These are phyloP conservation scores for Trichoderma cornu-damae DNA, from an alignment of 2,329 filamentous ascomycete species.

Conservation along the genomic window DNA sequence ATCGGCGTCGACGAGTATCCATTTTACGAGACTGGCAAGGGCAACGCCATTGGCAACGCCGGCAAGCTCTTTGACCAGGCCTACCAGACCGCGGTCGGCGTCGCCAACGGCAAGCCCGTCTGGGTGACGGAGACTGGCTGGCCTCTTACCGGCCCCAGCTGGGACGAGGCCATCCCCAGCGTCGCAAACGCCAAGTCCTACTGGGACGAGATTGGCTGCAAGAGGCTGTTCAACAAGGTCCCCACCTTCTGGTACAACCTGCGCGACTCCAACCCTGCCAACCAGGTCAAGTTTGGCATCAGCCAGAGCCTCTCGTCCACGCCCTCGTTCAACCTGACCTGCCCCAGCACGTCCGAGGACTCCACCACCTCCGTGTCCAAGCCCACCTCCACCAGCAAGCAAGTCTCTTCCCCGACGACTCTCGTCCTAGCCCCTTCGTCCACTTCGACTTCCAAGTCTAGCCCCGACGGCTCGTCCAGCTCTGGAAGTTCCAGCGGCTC, in stretches of 20 bases:
- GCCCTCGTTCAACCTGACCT: slow-evolving; percentile 50
- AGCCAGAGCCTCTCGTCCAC: slow-evolving; percentile 49
- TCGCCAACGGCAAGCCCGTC: slow-evolving; percentile 49
- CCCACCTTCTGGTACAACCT: slow-evolving; percentile 60
- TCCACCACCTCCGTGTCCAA: slow-evolving; percentile 7
- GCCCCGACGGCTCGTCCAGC: neutral
- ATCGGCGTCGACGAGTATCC: slow-evolving; percentile 62
- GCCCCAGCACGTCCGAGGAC: slow-evolving; percentile 38
- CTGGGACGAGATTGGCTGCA: slow-evolving; percentile 59
- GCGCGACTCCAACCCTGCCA: slow-evolving; percentile 56
- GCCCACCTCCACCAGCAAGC: slow-evolving; percentile 5
- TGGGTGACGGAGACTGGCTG: slow-evolving; percentile 64
- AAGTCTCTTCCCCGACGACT: slow-evolving; percentile 9
- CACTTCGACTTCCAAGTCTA: slow-evolving; percentile 1
- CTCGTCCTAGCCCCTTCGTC: slow-evolving; percentile 12
- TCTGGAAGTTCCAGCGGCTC: too few species aligned
- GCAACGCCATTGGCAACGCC: slow-evolving; percentile 52
- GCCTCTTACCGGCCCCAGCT: slow-evolving; percentile 51
- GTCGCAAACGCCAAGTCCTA: slow-evolving; percentile 57
- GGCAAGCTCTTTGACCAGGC: slow-evolving; percentile 50
- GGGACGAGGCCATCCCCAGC: slow-evolving; percentile 51
- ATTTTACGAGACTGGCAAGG: slow-evolving; percentile 56
- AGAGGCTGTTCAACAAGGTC: slow-evolving; percentile 49
- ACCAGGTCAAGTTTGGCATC: slow-evolving; percentile 54
- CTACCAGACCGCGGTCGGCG: slow-evolving; percentile 41